Percentiles rank a stretch among this genome's conserved stretches.
Conservation (phyloP, 177 flowering plant species). For the Vitis hybrid region DNA sequence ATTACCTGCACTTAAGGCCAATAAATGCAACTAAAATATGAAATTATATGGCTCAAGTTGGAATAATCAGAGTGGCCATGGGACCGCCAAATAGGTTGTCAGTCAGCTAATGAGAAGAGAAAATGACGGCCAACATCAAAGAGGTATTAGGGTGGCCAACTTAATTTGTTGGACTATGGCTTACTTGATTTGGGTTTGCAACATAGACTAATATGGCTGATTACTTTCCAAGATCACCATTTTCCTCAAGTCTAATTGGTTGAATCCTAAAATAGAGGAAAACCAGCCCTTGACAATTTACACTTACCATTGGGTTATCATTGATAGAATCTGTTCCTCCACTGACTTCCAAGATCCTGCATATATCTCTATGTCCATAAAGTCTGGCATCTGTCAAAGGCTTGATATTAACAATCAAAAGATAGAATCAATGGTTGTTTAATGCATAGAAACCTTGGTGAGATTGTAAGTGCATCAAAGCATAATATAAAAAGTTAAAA, state of each 20-base stretch:
- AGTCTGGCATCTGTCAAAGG: constrained; percentile 71
- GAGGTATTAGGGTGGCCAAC: background rate
- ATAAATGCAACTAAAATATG: too few species aligned
- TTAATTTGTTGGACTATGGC: background rate
- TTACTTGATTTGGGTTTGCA: background rate
- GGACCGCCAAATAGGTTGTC: too few species aligned
- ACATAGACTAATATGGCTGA: background rate
- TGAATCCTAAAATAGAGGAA: background rate
- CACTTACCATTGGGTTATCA: constrained; percentile 46
- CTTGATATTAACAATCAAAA: constrained; percentile 28
- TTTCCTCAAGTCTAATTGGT: background rate
- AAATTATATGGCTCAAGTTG: too few species aligned
- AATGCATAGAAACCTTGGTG: background rate
- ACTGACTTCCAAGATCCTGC: constrained; percentile 66
- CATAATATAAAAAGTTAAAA: background rate
- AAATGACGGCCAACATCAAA: too few species aligned
- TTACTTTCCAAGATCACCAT: background rate
- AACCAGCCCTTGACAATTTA: background rate
- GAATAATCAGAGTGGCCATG: too few species aligned
- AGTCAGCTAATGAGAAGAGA: too few species aligned
- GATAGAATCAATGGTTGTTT: constrained; percentile 1
- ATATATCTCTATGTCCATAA: constrained; percentile 60
- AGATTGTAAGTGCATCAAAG: constrained; percentile 3
- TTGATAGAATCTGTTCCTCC: constrained; percentile 48
- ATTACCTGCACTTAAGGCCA: too few species aligned